These are phyloP conservation scores for Medicago lupulina DNA, from an alignment of 306 rosid genomes.

Conservation along the genomic window DNA sequence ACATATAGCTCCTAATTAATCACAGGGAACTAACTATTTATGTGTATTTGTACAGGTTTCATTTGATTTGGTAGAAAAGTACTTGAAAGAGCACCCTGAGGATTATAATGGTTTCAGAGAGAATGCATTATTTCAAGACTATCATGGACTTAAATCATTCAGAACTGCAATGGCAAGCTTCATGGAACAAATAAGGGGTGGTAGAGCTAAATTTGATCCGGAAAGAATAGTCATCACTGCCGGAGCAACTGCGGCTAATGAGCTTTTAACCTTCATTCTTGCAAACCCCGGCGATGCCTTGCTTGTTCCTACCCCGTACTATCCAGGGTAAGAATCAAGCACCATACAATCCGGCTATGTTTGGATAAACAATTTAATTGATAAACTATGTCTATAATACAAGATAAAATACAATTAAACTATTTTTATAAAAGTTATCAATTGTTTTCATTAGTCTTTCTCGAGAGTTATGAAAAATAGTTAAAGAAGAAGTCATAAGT, in stretches of 20 bases:
- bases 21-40: neutral
- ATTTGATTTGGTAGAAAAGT: conserved; percentile 79
- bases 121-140: conserved; percentile 91
- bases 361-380: neutral
- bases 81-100: conserved; percentile 65
- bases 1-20: too few species aligned
- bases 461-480: too few species aligned
- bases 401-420: too few species aligned
- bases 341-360: neutral
- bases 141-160: conserved; percentile 79
- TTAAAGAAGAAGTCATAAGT: too few species aligned
- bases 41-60: conserved; percentile 64
- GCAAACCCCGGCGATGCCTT: conserved; percentile 88
- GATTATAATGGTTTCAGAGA: conserved; percentile 67
- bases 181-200: conserved; percentile 86
- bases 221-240: conserved; percentile 81
- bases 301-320: conserved; percentile 90
- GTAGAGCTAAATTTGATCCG: conserved; percentile 72
- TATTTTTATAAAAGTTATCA: too few species aligned
- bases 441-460: too few species aligned
- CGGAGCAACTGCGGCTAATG: conserved; percentile 96
- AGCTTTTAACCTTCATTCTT: conserved; percentile 79
- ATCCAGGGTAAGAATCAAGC: conserved; percentile 76
- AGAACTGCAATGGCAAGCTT: conserved; percentile 89
- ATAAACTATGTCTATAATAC: too few species aligned